phyloP scores from a whole-genome alignment of 345 rosid genomes.

The Boechera retrofracta region DNA sequence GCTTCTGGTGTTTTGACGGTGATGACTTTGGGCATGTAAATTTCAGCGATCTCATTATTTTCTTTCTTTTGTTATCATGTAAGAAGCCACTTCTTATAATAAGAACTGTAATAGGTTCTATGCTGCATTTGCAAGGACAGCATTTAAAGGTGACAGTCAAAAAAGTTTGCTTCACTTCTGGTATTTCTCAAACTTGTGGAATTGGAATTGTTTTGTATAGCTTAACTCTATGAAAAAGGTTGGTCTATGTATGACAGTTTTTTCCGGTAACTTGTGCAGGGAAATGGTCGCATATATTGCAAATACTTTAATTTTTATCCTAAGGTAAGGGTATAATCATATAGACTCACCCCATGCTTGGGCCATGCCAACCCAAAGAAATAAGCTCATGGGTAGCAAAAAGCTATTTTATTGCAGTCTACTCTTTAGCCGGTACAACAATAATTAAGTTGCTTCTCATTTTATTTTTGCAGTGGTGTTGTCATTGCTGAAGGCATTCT shows the following conservation, averaged over 20 bases:
- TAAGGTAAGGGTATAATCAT: constrained; percentile 62
- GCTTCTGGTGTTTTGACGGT: constrained; percentile 97
- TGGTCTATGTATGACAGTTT: background rate
- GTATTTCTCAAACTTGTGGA: constrained; percentile 50
- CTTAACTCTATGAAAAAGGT: constrained; percentile 10
- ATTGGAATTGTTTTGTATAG: constrained; percentile 15
- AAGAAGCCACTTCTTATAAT: constrained; percentile 16
- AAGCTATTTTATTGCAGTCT: constrained; percentile 12
- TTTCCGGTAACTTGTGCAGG: constrained; percentile 55
- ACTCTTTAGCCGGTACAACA: constrained; percentile 14
- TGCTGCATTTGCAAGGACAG: constrained; percentile 88
- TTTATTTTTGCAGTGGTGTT: constrained; percentile 79
- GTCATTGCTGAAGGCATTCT: constrained; percentile 94
- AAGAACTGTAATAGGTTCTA: constrained; percentile 68
- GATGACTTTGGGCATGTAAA: constrained; percentile 98
- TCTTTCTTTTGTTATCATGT: constrained; percentile 6
- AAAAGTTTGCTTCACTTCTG: constrained; percentile 96
- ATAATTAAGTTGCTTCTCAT: constrained; percentile 18
- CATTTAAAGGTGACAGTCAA: constrained; percentile 94
- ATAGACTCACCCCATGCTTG: constrained; percentile 19
- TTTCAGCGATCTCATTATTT: constrained; percentile 30
- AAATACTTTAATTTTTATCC: constrained; percentile 89
- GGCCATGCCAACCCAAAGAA: constrained; percentile 12
- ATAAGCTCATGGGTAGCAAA: constrained; percentile 20
- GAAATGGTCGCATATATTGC: constrained; percentile 98